Percentiles rank a stretch among this genome's conserved stretches.
Conservation (phyloP, 352 stramenopile species). For the Globisporangium camurandrum region DNA sequence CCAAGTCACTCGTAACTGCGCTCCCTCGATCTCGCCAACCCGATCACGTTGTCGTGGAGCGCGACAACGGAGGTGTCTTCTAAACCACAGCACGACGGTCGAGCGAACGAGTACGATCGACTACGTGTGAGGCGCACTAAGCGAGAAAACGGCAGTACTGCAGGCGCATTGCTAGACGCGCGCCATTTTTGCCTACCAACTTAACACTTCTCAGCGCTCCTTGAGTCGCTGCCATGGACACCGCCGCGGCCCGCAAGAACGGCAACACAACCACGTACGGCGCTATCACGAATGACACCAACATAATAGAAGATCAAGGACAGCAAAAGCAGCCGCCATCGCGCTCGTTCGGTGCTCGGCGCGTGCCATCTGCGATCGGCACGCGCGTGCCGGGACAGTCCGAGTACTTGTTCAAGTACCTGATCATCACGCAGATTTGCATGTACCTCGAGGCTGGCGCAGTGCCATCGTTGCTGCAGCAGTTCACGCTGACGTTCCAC, state of each 20-base stretch:
- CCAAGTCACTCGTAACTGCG: no score
- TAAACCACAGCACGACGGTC: no score
- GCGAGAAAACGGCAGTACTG: no score
- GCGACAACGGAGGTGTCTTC: no score
- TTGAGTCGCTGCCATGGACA: conserved; percentile 6
- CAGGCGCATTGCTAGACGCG: no score
- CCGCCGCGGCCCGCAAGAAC: background rate
- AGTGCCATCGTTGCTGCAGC: conserved; percentile 73
- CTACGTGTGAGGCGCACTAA: no score
- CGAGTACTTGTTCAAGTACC: conserved; percentile 82
- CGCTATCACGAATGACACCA: background rate
- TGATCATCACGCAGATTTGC: conserved; percentile 78
- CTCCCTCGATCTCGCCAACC: no score
- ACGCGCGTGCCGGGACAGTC: conserved; percentile 12
- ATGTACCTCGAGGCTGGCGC: conserved; percentile 85
- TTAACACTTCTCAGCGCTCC: no score
- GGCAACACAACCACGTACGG: conserved; percentile 5
- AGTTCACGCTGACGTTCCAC: conserved; percentile 74
- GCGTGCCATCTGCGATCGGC: background rate
- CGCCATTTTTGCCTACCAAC: no score
- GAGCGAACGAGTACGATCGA: no score
- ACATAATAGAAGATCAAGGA: background rate
- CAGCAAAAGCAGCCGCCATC: background rate
- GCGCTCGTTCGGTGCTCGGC: background rate
- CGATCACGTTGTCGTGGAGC: no score